Base-by-base conservation (phyloP, 129 eudicot genomes). In the Lactuca saligna region DNA sequence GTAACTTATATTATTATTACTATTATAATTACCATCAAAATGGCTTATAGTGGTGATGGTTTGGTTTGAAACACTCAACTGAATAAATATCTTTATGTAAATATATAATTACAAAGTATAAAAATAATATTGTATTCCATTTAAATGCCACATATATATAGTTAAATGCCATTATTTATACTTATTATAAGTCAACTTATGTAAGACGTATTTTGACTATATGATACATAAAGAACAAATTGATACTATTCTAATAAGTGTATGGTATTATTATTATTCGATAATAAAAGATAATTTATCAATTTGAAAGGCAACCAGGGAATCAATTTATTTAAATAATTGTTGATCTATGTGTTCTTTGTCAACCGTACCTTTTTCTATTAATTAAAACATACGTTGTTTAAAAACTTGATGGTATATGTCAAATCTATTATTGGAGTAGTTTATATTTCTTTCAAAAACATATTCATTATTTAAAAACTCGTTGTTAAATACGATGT, bases 131-230 rank as follows among this genome's bases (percentile, higher is more conserved):
- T 8, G 38, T 37, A 16, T 34, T 42, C 13, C 49, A 9, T 8
- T 42, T 42, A 42, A 42, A 42, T 42, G 49, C 13, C 49, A 42
- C 49, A 42, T 12, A 42, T 12, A 42, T 5, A 7, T 39, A 7
- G 44, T 39, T 39, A 39, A 9, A 48, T 74, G 31, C 9, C 37
- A 29, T 61, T 29, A 57, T 13, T 38, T 16, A 42, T 54, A 32
- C 4, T 38, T 29, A 70, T 29, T 16, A 66, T 34, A 48, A 51
- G 69, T 61, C 80, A 67, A 75, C 74, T 59, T 67, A 39, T 67
- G 55, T 60, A 68, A 61, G 69, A 38, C 37, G 17, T 61, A 59
- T 58, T 58, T 75, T 61, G 75, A 75, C 80, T 75, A 75, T 17
- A 25, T 37, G 54, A 25, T 67, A 35, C 25, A 20, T 57, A 44